phyloP scores from a whole-genome alignment of 2,329 filamentous ascomycete species.

The Stemphylium beticola region DNA sequence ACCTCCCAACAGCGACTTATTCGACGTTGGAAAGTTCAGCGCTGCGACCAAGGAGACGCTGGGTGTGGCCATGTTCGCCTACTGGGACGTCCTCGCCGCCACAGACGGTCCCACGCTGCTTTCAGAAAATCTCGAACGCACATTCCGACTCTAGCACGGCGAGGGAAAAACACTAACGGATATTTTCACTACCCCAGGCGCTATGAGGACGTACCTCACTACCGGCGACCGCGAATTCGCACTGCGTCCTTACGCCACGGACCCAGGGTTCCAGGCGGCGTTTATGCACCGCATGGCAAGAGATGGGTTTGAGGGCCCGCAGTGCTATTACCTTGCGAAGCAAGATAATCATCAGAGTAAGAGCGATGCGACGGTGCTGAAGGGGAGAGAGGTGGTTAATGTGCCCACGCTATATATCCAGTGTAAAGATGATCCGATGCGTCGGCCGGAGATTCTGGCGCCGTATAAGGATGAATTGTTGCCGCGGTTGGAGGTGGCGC shows the following conservation, averaged over 20 bases:
- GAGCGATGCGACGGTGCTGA: constrained; percentile 32
- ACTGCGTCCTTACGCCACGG: constrained; percentile 46
- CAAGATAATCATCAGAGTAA: constrained; percentile 32
- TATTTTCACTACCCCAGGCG: constrained; percentile 48
- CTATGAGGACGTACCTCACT: constrained; percentile 39
- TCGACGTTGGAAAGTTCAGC: constrained; percentile 49
- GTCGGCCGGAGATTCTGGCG: too few species aligned
- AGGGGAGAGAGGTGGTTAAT: constrained; percentile 31
- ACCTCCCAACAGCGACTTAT: constrained; percentile 40
- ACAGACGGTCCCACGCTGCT: constrained; percentile 51
- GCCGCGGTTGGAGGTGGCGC: constrained; percentile 38
- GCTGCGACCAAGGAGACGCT: constrained; percentile 33
- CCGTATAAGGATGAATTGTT: constrained; percentile 24
- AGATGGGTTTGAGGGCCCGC: constrained; percentile 44
- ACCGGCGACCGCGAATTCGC: background rate
- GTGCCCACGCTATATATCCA: constrained; percentile 49
- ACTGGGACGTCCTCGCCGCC: constrained; percentile 56
- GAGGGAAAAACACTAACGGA: constrained; percentile 42
- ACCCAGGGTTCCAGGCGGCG: constrained; percentile 35
- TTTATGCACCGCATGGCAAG: constrained; percentile 45
- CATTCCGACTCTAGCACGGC: constrained; percentile 47
- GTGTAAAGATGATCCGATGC: constrained; percentile 9
- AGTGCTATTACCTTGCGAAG: constrained; percentile 48
- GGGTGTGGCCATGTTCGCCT: constrained; percentile 51
- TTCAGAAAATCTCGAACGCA: constrained; percentile 47